These are phyloP conservation scores for Talaromyces proteolyticus DNA, from an alignment of 495 filamentous ascomycete species.

Conservation along the genomic window DNA sequence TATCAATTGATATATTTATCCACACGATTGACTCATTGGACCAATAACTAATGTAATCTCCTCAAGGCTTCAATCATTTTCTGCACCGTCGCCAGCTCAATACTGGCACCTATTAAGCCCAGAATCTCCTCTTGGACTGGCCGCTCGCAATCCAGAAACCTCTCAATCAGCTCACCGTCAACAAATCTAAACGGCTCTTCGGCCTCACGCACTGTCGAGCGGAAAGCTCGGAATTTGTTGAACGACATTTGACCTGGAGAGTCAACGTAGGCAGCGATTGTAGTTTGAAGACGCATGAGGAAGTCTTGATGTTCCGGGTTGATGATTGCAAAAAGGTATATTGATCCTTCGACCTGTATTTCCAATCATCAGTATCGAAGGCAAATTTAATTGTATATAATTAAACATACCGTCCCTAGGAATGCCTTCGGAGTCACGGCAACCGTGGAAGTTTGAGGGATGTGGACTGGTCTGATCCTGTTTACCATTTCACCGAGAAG, in stretches of 20 bases:
- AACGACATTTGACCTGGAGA: constrained; percentile 69
- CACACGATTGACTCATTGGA: too few relatives aligned
- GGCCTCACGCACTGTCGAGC: constrained; percentile 58
- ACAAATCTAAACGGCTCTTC: constrained; percentile 83
- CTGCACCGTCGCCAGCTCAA: constrained; percentile 65
- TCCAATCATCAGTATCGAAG: too few relatives aligned
- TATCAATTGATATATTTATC: too few relatives aligned
- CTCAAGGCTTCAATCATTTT: constrained; percentile 67
- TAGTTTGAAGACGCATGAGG: constrained; percentile 75
- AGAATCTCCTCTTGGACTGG: constrained; percentile 60
- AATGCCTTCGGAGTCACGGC: constrained; percentile 79
- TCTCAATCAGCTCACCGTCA: constrained; percentile 86
- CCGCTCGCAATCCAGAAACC: constrained; percentile 67
- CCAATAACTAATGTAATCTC: constrained; percentile 53
- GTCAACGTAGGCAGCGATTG: constrained; percentile 57
- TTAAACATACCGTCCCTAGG: constrained; percentile 79
- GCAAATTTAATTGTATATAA: too few relatives aligned
- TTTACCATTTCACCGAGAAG: constrained; percentile 91
- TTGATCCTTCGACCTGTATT: constrained; percentile 79
- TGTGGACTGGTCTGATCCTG: constrained; percentile 57
- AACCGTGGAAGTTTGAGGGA: constrained; percentile 54
- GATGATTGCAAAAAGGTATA: constrained; percentile 85
- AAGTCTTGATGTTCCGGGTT: constrained; percentile 63
- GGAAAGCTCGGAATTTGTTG: constrained; percentile 71
- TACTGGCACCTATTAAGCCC: constrained; percentile 43